phyloP scores from a whole-genome alignment of 2,329 filamentous ascomycete species.

The Fusarium globosum region DNA sequence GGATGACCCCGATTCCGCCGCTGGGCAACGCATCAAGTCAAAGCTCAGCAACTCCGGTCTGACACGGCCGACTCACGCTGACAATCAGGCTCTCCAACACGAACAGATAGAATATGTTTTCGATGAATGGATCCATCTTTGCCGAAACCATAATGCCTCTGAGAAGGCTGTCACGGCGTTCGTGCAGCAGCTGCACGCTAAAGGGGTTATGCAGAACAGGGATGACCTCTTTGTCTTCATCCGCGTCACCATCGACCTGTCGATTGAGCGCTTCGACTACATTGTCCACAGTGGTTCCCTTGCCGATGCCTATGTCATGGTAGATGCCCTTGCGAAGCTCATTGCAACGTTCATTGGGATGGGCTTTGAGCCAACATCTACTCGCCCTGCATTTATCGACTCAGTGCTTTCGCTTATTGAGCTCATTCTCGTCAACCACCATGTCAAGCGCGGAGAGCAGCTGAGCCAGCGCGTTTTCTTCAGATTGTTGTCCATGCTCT shows the following conservation, averaged over 20 bases:
- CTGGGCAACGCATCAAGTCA: constrained; percentile 77
- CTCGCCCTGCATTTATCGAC: constrained; percentile 78
- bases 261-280: constrained; percentile 81
- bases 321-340: constrained; percentile 86
- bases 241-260: constrained; percentile 82
- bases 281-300: constrained; percentile 71
- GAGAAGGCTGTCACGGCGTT: constrained; percentile 80
- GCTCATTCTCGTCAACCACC: constrained; percentile 86
- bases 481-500: constrained; percentile 83
- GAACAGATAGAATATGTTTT: constrained; percentile 96
- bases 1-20: constrained; percentile 73
- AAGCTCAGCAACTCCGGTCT: constrained; percentile 62
- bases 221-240: constrained; percentile 85
- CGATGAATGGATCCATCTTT: constrained; percentile 91
- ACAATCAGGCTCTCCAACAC: constrained; percentile 66
- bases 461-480: constrained; percentile 94
- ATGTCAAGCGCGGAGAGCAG: constrained; percentile 80
- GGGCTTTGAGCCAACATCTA: constrained; percentile 71
- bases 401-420: constrained; percentile 81
- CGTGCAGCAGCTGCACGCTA: constrained; percentile 83
- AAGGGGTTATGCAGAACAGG: constrained; percentile 76
- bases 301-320: constrained; percentile 66
- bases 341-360: constrained; percentile 80
- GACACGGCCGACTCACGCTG: constrained; percentile 54
- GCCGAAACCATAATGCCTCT: constrained; percentile 79